These are phyloP conservation scores for Sphagnurus paluster DNA, from an alignment of 1,284 basidiomycete species.

Conservation along the genomic window DNA sequence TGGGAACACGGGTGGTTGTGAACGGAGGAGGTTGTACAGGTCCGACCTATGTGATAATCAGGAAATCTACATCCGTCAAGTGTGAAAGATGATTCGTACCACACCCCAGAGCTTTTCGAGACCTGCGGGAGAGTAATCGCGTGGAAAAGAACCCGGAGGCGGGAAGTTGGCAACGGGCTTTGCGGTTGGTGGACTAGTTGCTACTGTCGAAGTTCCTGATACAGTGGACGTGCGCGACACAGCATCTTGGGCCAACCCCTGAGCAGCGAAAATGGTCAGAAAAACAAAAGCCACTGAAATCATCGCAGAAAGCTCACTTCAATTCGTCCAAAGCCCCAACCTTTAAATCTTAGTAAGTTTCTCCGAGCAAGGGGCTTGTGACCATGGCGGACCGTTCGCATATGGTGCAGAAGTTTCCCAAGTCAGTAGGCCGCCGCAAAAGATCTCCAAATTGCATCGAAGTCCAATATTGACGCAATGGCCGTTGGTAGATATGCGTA, in stretches of 20 bases:
- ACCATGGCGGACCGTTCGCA: slow-evolving; percentile 3
- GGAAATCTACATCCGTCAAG: neutral
- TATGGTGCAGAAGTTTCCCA: too few relatives aligned
- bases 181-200: slow-evolving; percentile 34
- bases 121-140: slow-evolving; percentile 38
- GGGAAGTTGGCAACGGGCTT: slow-evolving; percentile 27
- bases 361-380: slow-evolving; percentile 3
- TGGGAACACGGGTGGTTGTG: slow-evolving; percentile 41
- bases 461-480: too few relatives aligned
- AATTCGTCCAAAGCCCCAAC: neutral
- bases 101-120: slow-evolving; percentile 43
- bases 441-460: too few relatives aligned
- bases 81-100: slow-evolving; percentile 27
- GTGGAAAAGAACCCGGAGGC: slow-evolving; percentile 37
- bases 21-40: slow-evolving; percentile 44
- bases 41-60: slow-evolving; percentile 35
- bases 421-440: too few relatives aligned
- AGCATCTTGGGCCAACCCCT: neutral
- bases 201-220: neutral
- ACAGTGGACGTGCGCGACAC: neutral
- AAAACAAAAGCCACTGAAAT: neutral
- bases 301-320: neutral
- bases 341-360: neutral
- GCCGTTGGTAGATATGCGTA: too few relatives aligned
- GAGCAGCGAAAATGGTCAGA: neutral